Conservation (phyloP, 202 grass and related monocot species). For the Dendrocalamus latiflorus region DNA sequence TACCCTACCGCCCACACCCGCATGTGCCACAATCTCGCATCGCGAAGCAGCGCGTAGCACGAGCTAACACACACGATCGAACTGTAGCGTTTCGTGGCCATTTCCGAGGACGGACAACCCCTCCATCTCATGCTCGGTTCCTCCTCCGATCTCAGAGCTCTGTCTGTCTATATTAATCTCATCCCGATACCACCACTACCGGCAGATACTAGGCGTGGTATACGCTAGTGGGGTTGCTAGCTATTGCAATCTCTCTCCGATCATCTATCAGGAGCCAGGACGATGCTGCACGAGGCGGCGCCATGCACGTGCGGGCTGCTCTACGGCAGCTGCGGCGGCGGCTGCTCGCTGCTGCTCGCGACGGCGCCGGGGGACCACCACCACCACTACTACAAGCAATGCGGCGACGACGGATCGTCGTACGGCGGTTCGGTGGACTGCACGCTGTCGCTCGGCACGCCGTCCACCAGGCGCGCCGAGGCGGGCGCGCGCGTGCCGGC, state of each 20-base stretch:
- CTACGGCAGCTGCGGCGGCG: constrained; percentile 65
- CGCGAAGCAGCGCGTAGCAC: not conserved
- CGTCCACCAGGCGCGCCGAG: constrained; percentile 75
- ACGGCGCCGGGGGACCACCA: constrained; percentile 37
- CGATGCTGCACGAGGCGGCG: constrained; percentile 47
- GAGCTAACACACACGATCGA: constrained; percentile 4
- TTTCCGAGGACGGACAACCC: constrained; percentile 20
- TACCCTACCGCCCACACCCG: constrained; percentile 16
- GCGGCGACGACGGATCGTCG: not conserved
- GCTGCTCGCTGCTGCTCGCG: constrained; percentile 63
- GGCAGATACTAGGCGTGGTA: not conserved
- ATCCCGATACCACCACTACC: not conserved
- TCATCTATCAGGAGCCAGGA: not conserved
- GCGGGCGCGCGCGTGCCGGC: not conserved
- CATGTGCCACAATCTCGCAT: not conserved
- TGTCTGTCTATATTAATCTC: constrained; percentile 5
- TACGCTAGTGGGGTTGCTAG: not conserved
- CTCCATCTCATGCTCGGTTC: not conserved
- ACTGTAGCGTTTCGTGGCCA: constrained; percentile 4
- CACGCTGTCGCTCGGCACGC: constrained; percentile 91
- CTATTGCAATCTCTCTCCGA: not conserved
- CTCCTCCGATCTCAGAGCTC: not conserved
- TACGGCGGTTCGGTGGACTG: constrained; percentile 66
- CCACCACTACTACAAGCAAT: constrained; percentile 17
- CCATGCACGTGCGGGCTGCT: constrained; percentile 56